Conservation (phyloP, 2,329 filamentous ascomycete genomes). For the Colletotrichum lindemuthianum region DNA sequence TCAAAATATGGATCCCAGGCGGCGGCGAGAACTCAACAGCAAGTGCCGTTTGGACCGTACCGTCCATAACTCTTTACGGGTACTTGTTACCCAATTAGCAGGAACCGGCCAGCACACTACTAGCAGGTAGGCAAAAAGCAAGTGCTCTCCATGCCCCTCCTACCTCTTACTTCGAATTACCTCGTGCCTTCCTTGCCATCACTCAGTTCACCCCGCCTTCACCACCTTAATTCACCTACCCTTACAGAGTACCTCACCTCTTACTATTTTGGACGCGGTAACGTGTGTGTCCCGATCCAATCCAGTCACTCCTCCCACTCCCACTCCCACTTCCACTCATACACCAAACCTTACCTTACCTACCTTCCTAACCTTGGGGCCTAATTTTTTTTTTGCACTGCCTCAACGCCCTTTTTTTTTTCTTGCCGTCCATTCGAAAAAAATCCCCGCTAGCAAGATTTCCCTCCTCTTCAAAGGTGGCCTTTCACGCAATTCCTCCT, state of each 20-base stretch:
- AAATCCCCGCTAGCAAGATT: constrained; percentile 32
- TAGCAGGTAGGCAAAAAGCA: too few relatives aligned
- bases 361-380: constrained; percentile 5
- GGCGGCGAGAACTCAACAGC: constrained; percentile 1
- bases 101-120: too few relatives aligned
- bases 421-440: constrained; percentile 24
- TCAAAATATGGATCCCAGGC: neutral
- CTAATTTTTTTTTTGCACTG: constrained; percentile 35
- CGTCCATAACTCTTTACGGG: constrained; percentile 9
- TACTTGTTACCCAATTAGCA: neutral
- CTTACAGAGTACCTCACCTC: constrained; percentile 2
- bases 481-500: constrained; percentile 16
- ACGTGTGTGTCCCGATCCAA: neutral
- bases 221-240: neutral
- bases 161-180: too few relatives aligned
- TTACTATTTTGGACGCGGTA: neutral
- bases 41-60: neutral
- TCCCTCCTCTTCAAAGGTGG: constrained; percentile 31
- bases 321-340: constrained; percentile 31
- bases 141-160: too few relatives aligned
- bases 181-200: neutral
- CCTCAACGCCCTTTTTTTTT: constrained; percentile 33
- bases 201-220: neutral
- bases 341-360: constrained; percentile 34
- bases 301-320: constrained; percentile 35